Conservation (phyloP, 805 yeast species). For the Saturnispora dispora region DNA sequence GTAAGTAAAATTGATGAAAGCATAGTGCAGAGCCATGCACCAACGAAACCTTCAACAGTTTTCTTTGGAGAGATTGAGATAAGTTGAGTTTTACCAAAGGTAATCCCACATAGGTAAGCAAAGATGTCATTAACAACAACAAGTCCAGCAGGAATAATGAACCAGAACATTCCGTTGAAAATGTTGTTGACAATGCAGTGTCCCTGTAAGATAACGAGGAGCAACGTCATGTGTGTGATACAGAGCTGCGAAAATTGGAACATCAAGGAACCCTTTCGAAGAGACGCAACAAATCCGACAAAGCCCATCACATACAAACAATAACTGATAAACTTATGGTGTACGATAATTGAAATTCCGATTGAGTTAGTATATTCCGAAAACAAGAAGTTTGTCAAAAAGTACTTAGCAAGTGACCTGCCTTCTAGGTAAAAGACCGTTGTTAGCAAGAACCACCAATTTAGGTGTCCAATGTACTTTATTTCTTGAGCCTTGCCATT, state of each 20-base stretch:
- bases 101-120: conserved; percentile 94
- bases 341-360: conserved; percentile 30
- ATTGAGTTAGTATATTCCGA: conserved; percentile 22
- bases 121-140: conserved; percentile 93
- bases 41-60: conserved; percentile 94
- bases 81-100: conserved; percentile 88
- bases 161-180: conserved; percentile 88
- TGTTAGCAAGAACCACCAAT: conserved; percentile 88
- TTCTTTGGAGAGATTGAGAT: conserved; percentile 93
- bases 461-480: conserved; percentile 73
- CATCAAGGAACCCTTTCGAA: conserved; percentile 80
- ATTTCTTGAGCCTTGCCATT: conserved; percentile 72
- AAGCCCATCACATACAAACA: conserved; percentile 80
- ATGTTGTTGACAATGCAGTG: conserved; percentile 87
- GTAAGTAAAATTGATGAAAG: conserved; percentile 61
- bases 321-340: conserved; percentile 80
- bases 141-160: conserved; percentile 80
- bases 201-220: conserved; percentile 87
- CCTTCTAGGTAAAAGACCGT: conserved; percentile 88
- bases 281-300: conserved; percentile 79
- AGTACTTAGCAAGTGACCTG: conserved; percentile 60
- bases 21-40: conserved; percentile 95
- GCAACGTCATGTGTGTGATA: conserved; percentile 86
- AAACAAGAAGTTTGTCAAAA: conserved; percentile 20
- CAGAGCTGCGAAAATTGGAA: conserved; percentile 93